Evolutionary conservation across 441 rosid species (phyloP), one percentile per base, ranked within the genome.

Genomic region (Pelargonium myrrhifolium): DNA sequence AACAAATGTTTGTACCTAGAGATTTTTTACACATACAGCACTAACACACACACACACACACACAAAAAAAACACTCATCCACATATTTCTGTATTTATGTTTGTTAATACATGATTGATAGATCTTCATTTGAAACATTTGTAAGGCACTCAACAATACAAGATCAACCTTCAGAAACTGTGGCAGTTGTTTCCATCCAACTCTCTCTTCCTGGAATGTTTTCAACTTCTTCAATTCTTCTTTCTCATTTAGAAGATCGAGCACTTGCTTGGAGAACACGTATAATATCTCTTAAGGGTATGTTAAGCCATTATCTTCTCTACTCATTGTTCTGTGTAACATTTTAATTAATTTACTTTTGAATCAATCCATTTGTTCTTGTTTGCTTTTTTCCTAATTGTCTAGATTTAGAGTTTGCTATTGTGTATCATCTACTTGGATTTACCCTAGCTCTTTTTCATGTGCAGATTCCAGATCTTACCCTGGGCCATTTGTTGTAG

Each of bases 401-500:
- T 63, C 22, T 35, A 2, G 43, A 60, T 20, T 72, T 63, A 45
- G 63, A 71, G 70, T 59, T 37, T 64, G 65, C 64, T 60, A 15
- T 68, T 26, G 12, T 60, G 60, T 61, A 60, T 45, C 17, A 66
- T 71, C 14, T 60, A 17, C 15, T 26, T 60, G 64, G 64, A 24
- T 60, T 60, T 24, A 60, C 37, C 45, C n/a, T 35, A 24, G 67
- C 9, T 26, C 26, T 64, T 43, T 74, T 43, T 72, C 68, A 77
- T 71, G 53, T 77, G 69, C 87, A 94, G 99, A 83, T 81, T 86
- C 97, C 70, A 87, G 80, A 83, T 85, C 86, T 76, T 83, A 83
- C 72, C 99, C 97, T 51, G 99, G 99, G 66, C 99, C 99, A 14
- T 84, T 89, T 79, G 58, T 94, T 78, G 88, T 94, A 60, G 83